phyloP scores from a whole-genome alignment of 768 basidiomycete species.

The Lyophyllum semitale region DNA sequence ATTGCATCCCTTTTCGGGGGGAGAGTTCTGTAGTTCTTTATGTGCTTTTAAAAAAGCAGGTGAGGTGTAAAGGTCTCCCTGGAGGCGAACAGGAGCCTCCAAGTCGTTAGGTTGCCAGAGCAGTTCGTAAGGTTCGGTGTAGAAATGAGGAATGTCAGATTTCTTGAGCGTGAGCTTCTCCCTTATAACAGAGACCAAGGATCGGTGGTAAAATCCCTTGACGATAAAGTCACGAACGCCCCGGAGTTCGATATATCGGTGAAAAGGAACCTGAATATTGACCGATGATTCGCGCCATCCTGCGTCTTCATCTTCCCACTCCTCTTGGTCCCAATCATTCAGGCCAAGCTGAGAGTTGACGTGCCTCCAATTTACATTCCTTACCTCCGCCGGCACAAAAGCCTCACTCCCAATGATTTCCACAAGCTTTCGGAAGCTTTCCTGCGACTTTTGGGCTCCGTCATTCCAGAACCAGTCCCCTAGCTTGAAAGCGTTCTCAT shows the following conservation, averaged over 20 bases:
- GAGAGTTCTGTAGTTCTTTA: not conserved
- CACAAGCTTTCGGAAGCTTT: slow-evolving; percentile 13
- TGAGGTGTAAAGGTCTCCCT: slow-evolving; percentile 18
- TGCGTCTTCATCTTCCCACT: slow-evolving; percentile 14
- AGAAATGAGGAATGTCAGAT: not conserved
- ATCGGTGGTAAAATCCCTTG: slow-evolving; percentile 11
- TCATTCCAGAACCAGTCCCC: slow-evolving; percentile 22
- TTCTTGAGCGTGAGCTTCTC: slow-evolving; percentile 9
- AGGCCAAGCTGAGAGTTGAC: slow-evolving; percentile 2
- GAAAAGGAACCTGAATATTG: slow-evolving; percentile 10
- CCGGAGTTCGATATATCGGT: not conserved
- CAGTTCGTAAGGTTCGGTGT: slow-evolving; percentile 20
- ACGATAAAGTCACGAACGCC: slow-evolving; percentile 3
- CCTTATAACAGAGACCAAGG: slow-evolving; percentile 14
- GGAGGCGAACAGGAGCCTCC: slow-evolving; percentile 6
- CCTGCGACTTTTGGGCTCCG: slow-evolving; percentile 19
- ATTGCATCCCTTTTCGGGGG: slow-evolving; percentile 9
- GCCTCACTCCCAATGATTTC: slow-evolving; percentile 5
- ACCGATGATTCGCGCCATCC: slow-evolving; percentile 13
- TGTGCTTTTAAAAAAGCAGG: slow-evolving; percentile 14
- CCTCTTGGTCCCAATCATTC: not conserved
- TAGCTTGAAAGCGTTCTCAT: slow-evolving; percentile 12
- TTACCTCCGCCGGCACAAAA: slow-evolving; percentile 6
- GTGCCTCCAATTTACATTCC: slow-evolving; percentile 4
- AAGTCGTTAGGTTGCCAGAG: slow-evolving; percentile 7